Conservation (phyloP, 139 green algal species). For the Chlorella sp. region DNA sequence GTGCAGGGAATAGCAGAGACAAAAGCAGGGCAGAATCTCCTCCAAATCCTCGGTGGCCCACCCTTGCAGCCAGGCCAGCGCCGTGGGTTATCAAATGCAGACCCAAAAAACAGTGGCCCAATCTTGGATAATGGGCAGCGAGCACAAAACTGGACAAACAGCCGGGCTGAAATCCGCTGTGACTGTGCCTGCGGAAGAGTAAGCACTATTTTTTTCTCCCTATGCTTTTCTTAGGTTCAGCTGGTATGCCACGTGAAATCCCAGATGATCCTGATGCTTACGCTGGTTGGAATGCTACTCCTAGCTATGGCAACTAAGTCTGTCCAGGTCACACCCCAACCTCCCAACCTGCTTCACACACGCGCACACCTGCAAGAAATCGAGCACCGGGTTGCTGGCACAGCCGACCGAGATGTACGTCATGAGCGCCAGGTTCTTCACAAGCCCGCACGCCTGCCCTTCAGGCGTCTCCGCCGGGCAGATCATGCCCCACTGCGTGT, state of each 20-base stretch:
- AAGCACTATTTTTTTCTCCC: too few species aligned
- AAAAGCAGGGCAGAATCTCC: slow-evolving; percentile 66
- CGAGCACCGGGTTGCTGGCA: slow-evolving; percentile 68
- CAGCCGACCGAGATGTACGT: slow-evolving; percentile 86
- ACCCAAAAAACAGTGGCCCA: too few species aligned
- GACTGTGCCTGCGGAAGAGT: too few species aligned
- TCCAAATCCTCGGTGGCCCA: slow-evolving; percentile 84
- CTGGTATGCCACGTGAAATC: too few species aligned
- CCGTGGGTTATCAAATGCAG: too few species aligned
- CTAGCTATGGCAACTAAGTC: too few species aligned
- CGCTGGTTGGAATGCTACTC: too few species aligned
- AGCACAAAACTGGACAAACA: too few species aligned
- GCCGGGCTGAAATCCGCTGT: neutral
- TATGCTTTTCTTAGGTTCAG: too few species aligned
- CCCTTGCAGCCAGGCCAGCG: slow-evolving; percentile 49
- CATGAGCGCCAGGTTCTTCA: slow-evolving; percentile 99
- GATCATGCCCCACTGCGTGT: slow-evolving; percentile 98
- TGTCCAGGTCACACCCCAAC: neutral
- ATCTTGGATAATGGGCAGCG: neutral
- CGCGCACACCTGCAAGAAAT: slow-evolving; percentile 63
- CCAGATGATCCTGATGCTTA: too few species aligned
- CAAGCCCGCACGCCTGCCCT: slow-evolving; percentile 93
- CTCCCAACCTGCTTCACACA: neutral
- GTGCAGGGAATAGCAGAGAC: too few species aligned
- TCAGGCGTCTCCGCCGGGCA: slow-evolving; percentile 96